A percentile compares a stretch with the other conserved stretches of the same genome.
phyloP scores from a whole-genome alignment of 2,329 filamentous ascomycete genomes.

The Alternaria metachromatica region DNA sequence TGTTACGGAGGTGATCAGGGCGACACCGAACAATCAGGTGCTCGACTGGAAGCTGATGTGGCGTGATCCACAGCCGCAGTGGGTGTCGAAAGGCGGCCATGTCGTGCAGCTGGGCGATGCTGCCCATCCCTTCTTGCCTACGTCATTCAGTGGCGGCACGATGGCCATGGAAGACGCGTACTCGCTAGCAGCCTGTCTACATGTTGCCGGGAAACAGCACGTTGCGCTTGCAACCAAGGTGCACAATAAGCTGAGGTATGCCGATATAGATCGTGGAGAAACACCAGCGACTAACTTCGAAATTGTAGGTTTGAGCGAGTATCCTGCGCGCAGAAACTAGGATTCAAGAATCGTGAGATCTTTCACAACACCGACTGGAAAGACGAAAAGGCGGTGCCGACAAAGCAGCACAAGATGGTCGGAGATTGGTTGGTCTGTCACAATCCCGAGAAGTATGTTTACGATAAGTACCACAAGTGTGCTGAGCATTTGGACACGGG shows the following conservation, averaged over 20 bases:
- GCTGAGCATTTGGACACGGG: neutral
- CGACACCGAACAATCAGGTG: slow-evolving; percentile 13
- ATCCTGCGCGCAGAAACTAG: slow-evolving; percentile 14
- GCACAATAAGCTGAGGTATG: slow-evolving; percentile 26
- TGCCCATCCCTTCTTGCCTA: slow-evolving; percentile 60
- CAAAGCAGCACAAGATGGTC: neutral
- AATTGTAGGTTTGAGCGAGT: slow-evolving; percentile 11
- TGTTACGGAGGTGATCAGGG: neutral
- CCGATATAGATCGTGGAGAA: neutral
- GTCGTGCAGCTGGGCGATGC: slow-evolving; percentile 55
- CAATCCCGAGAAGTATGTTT: slow-evolving; percentile 13
- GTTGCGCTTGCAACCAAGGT: slow-evolving; percentile 8
- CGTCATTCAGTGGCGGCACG: slow-evolving; percentile 57
- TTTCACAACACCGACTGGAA: slow-evolving; percentile 8
- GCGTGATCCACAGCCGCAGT: slow-evolving; percentile 56
- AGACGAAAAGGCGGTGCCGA: slow-evolving; percentile 1
- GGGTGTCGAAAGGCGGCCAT: slow-evolving; percentile 45
- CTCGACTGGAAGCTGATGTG: slow-evolving; percentile 61
- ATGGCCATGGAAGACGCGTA: slow-evolving; percentile 58
- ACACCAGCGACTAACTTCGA: neutral
- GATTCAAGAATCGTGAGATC: slow-evolving; percentile 9
- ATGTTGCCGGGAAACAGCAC: neutral
- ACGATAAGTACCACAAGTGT: slow-evolving; percentile 10
- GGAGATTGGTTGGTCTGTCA: slow-evolving; percentile 11
- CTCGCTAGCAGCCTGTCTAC: slow-evolving; percentile 16